Percentiles rank a stretch among this genome's conserved stretches.
phyloP scores from a whole-genome alignment of 306 rosid species.

The Crataegus laevigata region DNA sequence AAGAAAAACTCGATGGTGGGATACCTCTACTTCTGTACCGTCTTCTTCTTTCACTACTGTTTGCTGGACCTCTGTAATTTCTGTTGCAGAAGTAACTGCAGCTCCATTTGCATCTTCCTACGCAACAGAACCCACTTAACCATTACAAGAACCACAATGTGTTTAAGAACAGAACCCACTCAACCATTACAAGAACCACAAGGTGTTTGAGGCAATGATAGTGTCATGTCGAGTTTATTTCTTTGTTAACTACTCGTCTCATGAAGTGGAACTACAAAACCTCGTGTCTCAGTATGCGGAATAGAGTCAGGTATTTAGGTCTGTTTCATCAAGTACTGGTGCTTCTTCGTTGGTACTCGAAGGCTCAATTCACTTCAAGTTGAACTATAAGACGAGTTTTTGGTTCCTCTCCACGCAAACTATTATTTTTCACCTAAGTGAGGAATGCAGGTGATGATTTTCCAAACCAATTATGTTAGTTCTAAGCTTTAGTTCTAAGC shows the following conservation, averaged over 20 bases:
- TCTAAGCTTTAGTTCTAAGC: too few relatives aligned
- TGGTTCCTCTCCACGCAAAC: neutral
- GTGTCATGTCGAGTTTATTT: neutral
- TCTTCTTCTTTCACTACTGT: constrained; percentile 31
- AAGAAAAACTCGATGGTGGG: constrained; percentile 67
- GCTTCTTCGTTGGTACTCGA: neutral
- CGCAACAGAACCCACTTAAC: neutral
- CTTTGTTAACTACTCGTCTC: neutral
- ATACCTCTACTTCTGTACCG: constrained; percentile 24
- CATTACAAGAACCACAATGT: neutral
- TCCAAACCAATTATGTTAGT: neutral
- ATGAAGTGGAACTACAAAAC: neutral
- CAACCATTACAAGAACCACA: neutral
- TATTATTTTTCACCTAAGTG: neutral
- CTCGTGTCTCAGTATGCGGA: neutral
- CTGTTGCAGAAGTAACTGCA: constrained; percentile 43
- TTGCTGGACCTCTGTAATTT: constrained; percentile 50
- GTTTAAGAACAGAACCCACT: neutral
- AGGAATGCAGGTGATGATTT: neutral
- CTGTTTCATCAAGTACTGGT: neutral
- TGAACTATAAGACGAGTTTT: neutral
- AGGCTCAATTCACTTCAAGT: neutral
- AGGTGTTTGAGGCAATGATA: too few relatives aligned
- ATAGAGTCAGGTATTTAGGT: neutral
- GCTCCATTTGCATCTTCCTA: constrained; percentile 72